These are phyloP conservation scores for Chenopodium formosanum DNA, from an alignment of 148 eudicot species.

Conservation along the genomic window DNA sequence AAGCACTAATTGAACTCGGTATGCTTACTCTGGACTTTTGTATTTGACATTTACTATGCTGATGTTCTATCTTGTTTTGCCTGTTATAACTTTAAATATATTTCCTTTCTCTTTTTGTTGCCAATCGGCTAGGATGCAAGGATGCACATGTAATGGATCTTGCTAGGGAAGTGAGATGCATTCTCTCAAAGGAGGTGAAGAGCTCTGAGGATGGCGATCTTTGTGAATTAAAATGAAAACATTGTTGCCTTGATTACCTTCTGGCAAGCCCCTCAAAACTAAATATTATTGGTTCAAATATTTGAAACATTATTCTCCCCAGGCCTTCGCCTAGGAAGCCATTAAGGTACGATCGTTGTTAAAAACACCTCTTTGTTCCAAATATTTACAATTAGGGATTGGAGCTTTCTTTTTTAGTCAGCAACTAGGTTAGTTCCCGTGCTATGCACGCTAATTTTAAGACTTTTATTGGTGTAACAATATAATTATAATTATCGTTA, in stretches of 20 bases:
- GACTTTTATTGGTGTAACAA: too few relatives aligned
- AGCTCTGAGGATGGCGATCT: constrained; percentile 8
- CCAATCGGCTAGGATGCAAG: constrained; percentile 46
- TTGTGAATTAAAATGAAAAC: background rate
- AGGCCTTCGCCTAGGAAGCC: constrained; percentile 6
- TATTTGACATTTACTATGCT: background rate
- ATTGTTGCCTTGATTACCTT: background rate
- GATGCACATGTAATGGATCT: constrained; percentile 78
- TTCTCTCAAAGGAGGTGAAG: constrained; percentile 36
- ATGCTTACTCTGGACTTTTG: background rate
- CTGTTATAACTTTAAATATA: background rate
- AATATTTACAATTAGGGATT: background rate
- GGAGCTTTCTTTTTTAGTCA: background rate
- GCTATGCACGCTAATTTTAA: too few relatives aligned
- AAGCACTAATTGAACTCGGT: constrained; percentile 73
- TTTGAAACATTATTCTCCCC: background rate
- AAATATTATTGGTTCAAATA: background rate
- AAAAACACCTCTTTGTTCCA: background rate
- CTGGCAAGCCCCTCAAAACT: background rate
- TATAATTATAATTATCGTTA: too few relatives aligned
- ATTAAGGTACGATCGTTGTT: background rate
- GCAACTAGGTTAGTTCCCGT: background rate
- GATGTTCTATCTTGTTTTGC: background rate
- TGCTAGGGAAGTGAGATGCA: constrained; percentile 68
- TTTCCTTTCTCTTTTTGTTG: background rate